A percentile compares a stretch with the other conserved stretches of the same genome.
Evolutionary conservation across 1,284 basidiomycete genomes (phyloP).

Genomic region (Megacollybia platyphylla): DNA sequence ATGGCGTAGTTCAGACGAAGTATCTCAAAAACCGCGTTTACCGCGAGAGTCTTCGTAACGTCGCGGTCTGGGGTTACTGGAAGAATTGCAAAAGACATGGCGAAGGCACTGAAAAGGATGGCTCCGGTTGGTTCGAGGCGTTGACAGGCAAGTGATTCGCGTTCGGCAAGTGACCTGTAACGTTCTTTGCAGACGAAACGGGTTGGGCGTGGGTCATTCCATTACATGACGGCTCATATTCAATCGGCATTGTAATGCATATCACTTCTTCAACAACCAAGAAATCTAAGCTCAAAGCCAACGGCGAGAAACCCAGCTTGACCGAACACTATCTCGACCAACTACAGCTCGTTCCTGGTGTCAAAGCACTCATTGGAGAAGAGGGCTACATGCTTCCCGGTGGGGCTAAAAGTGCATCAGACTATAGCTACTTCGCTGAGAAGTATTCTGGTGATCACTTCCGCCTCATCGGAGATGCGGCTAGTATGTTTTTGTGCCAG

Average conservation of each 20-base stretch:
- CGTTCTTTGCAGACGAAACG: slow-evolving; percentile 22
- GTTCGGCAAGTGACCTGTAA: background rate
- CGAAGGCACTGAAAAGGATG: slow-evolving; percentile 34
- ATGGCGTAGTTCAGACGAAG: slow-evolving; percentile 50
- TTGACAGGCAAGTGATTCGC: slow-evolving; percentile 29
- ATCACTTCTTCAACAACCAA: background rate
- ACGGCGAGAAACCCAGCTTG: slow-evolving; percentile 14
- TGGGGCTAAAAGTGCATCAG: slow-evolving; percentile 27
- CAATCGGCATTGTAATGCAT: slow-evolving; percentile 17
- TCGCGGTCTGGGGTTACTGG: slow-evolving; percentile 75
- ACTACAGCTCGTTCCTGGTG: slow-evolving; percentile 39
- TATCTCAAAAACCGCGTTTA: slow-evolving; percentile 59
- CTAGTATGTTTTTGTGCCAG: slow-evolving; percentile 27
- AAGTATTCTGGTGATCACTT: slow-evolving; percentile 47
- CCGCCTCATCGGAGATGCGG: slow-evolving; percentile 62
- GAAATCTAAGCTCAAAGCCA: slow-evolving; percentile 10
- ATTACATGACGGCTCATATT: slow-evolving; percentile 30
- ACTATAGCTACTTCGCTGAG: slow-evolving; percentile 61
- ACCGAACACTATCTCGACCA: slow-evolving; percentile 29
- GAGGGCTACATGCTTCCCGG: slow-evolving; percentile 29
- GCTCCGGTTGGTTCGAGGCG: slow-evolving; percentile 63
- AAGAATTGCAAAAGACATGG: slow-evolving; percentile 40
- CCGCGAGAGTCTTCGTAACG: slow-evolving; percentile 56
- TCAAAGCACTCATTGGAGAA: slow-evolving; percentile 33
- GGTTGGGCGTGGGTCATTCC: slow-evolving; percentile 41